A percentile compares a stretch with the other conserved stretches of the same genome.
phyloP scores from a whole-genome alignment of 208 protist genomes.

The Acanthamoeba divionensis region DNA sequence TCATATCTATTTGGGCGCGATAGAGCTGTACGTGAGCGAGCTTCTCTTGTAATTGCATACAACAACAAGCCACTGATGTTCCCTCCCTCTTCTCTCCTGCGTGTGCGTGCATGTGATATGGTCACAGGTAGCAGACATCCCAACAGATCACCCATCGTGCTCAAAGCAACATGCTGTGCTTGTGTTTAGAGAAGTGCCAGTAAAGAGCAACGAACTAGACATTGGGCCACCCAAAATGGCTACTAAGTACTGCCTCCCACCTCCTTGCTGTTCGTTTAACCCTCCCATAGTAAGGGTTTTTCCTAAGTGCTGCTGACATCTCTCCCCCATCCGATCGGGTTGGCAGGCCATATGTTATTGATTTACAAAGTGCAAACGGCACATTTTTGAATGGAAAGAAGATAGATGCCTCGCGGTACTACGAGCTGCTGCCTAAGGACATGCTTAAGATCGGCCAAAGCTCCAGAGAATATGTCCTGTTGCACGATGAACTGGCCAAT shows the following conservation, averaged over 20 bases:
- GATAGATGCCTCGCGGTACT: conserved; percentile 74
- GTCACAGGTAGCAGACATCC: conserved; percentile 75
- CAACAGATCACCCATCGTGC: conserved; percentile 80
- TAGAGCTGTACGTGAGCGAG: conserved; percentile 17
- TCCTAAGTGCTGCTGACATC: not conserved
- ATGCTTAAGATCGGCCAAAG: conserved; percentile 78
- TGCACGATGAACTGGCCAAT: conserved; percentile 64
- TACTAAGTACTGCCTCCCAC: not conserved
- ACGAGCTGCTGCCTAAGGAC: conserved; percentile 80
- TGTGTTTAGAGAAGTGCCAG: conserved; percentile 66
- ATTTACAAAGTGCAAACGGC: conserved; percentile 82
- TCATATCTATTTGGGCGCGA: conserved; percentile 82
- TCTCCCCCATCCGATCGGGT: not conserved
- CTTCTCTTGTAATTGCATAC: not conserved
- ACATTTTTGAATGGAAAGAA: conserved; percentile 79
- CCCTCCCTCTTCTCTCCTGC: not conserved
- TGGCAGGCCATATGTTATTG: conserved; percentile 83
- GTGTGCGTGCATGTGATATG: not conserved
- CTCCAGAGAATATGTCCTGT: conserved; percentile 77
- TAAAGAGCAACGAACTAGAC: conserved; percentile 26
- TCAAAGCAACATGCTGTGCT: conserved; percentile 86
- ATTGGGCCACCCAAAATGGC: not conserved
- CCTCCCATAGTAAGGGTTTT: not conserved
- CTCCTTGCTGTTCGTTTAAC: conserved; percentile 6
- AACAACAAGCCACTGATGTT: not conserved